A percentile compares a stretch with the other conserved stretches of the same genome.
Evolutionary conservation across 2,329 filamentous ascomycete genomes (phyloP).

Genomic region (Huntiella savannae): DNA sequence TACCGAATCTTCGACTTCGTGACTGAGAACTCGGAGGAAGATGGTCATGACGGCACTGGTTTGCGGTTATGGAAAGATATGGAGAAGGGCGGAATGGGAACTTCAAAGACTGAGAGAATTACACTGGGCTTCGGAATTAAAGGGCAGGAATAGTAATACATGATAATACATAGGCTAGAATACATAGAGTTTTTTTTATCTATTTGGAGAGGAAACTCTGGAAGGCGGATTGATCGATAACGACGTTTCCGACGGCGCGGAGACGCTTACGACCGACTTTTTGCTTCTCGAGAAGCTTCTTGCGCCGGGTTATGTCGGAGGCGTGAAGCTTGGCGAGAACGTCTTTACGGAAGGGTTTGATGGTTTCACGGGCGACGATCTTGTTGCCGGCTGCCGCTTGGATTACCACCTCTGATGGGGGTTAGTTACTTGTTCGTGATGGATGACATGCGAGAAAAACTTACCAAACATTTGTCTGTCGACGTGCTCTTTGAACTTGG

Average conservation of each 20-base stretch:
- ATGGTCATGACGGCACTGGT: slow-evolving; percentile 15
- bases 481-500: slow-evolving; percentile 92
- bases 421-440: not conserved
- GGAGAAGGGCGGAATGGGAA: slow-evolving; percentile 19
- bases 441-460: slow-evolving; percentile 11
- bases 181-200: not conserved
- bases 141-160: not conserved
- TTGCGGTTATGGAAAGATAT: slow-evolving; percentile 29
- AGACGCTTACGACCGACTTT: slow-evolving; percentile 87
- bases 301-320: slow-evolving; percentile 61
- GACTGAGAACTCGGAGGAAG: slow-evolving; percentile 3
- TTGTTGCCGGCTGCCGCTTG: slow-evolving; percentile 71
- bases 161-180: not conserved
- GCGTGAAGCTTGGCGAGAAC: slow-evolving; percentile 87
- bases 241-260: slow-evolving; percentile 67
- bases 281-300: slow-evolving; percentile 87
- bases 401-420: slow-evolving; percentile 56
- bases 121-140: slow-evolving; percentile 7
- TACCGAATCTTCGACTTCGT: slow-evolving; percentile 43
- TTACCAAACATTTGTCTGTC: slow-evolving; percentile 76
- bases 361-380: slow-evolving; percentile 77
- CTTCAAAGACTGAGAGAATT: slow-evolving; percentile 20
- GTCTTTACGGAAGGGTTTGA: slow-evolving; percentile 94
- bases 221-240: slow-evolving; percentile 92
- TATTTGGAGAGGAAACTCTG: slow-evolving; percentile 80